Evolutionary conservation across 2,329 filamentous ascomycete genomes (phyloP), one percentile per base, ranked within the genome.

Genomic region (Aspergillus viridinutans): DNA sequence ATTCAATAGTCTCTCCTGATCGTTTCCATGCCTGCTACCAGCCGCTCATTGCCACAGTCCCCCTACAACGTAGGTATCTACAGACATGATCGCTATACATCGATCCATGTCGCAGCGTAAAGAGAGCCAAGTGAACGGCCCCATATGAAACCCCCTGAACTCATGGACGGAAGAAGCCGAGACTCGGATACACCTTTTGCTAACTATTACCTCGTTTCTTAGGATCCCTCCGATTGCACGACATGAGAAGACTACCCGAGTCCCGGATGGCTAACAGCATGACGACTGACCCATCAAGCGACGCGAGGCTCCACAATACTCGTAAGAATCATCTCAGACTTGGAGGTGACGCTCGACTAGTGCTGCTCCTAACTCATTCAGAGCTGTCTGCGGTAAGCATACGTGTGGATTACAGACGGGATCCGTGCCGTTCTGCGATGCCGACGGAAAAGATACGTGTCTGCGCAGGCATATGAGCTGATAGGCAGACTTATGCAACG

Each of bases 121-220:
- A 40, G n/a, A 12, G 21, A 23, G 10, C n/a, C n/a, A 20, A n/a
- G 40, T 20, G 14, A 35, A 35, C 6, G 6, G 12, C 32, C 32
- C 2, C 3, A 7, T n/a, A 7, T n/a, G 3, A 9, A 21, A 9
- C 2, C 3, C 40, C 9, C 1, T 23, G 3, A 21, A 1, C n/a
- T n/a, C n/a, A n/a, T 10, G 4, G n/a, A 43, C 40, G 40, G 40
- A 43, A 43, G 20, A 5, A 43, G 40, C 8, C 20, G 40, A 43
- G 40, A 43, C 21, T 21, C 21, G 3, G 21, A 20, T 12, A 20
- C 20, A 9, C 8, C 8, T 4, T 7, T 21, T 1, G n/a, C n/a
- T 23, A 43, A 38, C 32, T 38, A 38, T 14, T 43, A 4, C 40
- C 0, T 43, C 12, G 21, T 21, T 17, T 23, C n/a, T 40, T 23